phyloP scores from a whole-genome alignment of 805 yeast species.

The Ogataea saltuana region DNA sequence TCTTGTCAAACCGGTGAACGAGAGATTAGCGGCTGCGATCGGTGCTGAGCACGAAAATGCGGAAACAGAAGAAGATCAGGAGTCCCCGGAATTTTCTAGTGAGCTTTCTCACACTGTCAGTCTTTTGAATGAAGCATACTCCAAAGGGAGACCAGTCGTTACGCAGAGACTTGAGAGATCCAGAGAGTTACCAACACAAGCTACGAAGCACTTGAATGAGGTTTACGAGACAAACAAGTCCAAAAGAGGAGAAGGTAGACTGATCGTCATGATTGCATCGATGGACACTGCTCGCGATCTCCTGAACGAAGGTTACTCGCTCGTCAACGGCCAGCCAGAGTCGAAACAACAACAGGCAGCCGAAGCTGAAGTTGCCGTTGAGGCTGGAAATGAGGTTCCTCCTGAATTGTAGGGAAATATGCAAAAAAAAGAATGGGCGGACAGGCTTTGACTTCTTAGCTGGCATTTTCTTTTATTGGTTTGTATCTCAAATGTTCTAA shows the following conservation, averaged over 20 bases:
- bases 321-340: conserved; percentile 15
- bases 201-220: conserved; percentile 37
- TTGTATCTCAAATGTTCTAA: no score
- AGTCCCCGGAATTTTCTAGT: conserved; percentile 46
- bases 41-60: not conserved
- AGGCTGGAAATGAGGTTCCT: conserved; percentile 10
- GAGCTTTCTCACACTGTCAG: conserved; percentile 57
- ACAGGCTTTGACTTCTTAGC: conserved; percentile 22
- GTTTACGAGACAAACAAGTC: conserved; percentile 43
- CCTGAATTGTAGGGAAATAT: conserved; percentile 8
- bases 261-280: conserved; percentile 35
- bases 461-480: no score
- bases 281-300: conserved; percentile 34
- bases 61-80: conserved; percentile 5
- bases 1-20: conserved; percentile 60
- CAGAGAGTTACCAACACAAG: conserved; percentile 38
- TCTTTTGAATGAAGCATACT: conserved; percentile 41
- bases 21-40: conserved; percentile 47
- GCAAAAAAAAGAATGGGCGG: not conserved
- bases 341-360: not conserved
- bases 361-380: not conserved
- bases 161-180: conserved; percentile 29
- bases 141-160: conserved; percentile 40
- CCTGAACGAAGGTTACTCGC: conserved; percentile 22
- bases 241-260: conserved; percentile 39